These are phyloP conservation scores for Porphyrellus cyaneotinctus DNA, from an alignment of 768 basidiomycete genomes.

Conservation along the genomic window DNA sequence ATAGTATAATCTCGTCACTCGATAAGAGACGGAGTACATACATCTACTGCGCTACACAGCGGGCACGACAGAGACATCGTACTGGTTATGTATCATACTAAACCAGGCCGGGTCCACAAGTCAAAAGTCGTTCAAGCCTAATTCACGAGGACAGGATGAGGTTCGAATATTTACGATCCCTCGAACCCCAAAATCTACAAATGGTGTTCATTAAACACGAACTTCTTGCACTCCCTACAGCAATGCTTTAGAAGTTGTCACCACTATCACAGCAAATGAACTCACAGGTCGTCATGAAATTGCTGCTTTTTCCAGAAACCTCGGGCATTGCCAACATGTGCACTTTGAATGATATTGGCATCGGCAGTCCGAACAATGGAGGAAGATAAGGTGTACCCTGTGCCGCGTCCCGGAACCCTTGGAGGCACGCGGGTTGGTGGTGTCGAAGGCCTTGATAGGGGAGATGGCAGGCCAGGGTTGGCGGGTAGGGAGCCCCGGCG, in stretches of 20 bases:
- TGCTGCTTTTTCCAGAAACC: constrained; percentile 31
- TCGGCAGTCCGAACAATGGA: constrained; percentile 18
- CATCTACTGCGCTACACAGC: too few species aligned
- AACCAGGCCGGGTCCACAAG: too few species aligned
- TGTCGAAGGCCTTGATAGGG: constrained; percentile 20
- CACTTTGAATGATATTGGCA: constrained; percentile 23
- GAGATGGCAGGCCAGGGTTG: neutral
- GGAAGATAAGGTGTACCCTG: neutral
- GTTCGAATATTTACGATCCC: constrained; percentile 13
- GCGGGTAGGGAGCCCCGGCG: constrained; percentile 5
- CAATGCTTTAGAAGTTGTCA: neutral
- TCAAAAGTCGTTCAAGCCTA: too few species aligned
- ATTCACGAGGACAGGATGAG: too few species aligned
- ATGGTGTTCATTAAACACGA: constrained; percentile 19
- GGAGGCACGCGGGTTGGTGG: constrained; percentile 13
- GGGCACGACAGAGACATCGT: too few species aligned
- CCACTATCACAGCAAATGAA: neutral
- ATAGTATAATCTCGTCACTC: too few species aligned
- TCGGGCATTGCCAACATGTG: constrained; percentile 26
- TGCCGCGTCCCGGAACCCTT: constrained; percentile 7
- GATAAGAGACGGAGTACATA: too few species aligned
- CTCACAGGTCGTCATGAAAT: constrained; percentile 9
- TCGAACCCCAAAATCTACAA: constrained; percentile 19
- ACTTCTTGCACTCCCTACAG: neutral
- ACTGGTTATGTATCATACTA: too few species aligned